phyloP scores from a whole-genome alignment of 805 yeast genomes.

The Metschnikowia vanudenii region DNA sequence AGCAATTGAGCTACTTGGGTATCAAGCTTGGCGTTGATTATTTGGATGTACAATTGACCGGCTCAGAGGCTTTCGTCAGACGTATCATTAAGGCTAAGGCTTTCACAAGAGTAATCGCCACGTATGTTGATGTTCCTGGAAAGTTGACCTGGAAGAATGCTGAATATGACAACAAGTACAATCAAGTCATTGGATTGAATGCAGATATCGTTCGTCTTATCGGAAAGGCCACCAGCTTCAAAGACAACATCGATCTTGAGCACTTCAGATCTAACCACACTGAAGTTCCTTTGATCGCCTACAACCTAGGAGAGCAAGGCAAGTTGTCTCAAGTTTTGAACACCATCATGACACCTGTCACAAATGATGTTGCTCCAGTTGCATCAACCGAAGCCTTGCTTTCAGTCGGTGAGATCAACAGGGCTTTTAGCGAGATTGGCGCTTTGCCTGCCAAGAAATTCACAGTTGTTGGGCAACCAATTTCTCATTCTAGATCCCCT shows the following conservation, averaged over 20 bases:
- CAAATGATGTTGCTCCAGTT: constrained; percentile 63
- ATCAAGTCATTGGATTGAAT: constrained; percentile 60
- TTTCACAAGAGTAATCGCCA: constrained; percentile 72
- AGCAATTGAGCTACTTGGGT: constrained; percentile 56
- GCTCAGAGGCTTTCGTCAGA: constrained; percentile 55
- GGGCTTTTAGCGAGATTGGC: constrained; percentile 57
- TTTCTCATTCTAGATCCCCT: constrained; percentile 88
- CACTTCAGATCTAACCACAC: constrained; percentile 58
- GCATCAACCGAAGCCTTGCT: constrained; percentile 83
- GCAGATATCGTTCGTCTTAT: constrained; percentile 82
- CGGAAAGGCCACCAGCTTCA: constrained; percentile 63
- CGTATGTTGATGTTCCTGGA: constrained; percentile 76
- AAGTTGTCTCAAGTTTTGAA: constrained; percentile 79
- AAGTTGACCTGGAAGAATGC: constrained; percentile 59
- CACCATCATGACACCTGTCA: constrained; percentile 76
- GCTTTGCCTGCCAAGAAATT: constrained; percentile 56
- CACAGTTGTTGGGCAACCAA: constrained; percentile 78
- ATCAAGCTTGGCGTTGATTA: constrained; percentile 76
- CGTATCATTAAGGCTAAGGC: constrained; percentile 52
- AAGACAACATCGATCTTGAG: constrained; percentile 73
- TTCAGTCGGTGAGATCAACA: constrained; percentile 62
- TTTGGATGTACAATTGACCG: constrained; percentile 75
- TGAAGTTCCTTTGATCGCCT: constrained; percentile 69
- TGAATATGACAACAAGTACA: constrained; percentile 74
- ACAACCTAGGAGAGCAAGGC: constrained; percentile 77